Conservation (phyloP, 352 stramenopile species). For the Pythium diclinum region DNA sequence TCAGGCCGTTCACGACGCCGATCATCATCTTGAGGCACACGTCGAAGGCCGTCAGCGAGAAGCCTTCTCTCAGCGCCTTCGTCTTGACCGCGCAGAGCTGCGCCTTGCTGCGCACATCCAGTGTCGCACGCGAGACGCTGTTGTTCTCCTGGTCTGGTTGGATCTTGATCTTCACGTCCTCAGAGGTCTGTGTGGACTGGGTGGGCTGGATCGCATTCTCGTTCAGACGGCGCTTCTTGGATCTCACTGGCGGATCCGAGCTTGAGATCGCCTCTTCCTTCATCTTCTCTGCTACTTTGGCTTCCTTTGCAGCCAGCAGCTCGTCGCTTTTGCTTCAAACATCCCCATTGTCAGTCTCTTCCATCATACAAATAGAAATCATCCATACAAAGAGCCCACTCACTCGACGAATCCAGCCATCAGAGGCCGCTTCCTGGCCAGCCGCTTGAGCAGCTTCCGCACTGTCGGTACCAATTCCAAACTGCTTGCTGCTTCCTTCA, state of each 20-base stretch:
- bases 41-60: conserved; percentile 20
- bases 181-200: neutral
- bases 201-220: neutral
- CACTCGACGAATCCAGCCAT: conserved; percentile 17
- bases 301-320: neutral
- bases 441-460: conserved; percentile 14
- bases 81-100: conserved; percentile 14
- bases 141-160: neutral
- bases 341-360: neutral
- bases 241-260: conserved; percentile 2
- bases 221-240: conserved; percentile 21
- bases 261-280: neutral
- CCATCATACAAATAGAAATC: neutral
- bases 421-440: conserved; percentile 20
- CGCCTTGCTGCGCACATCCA: conserved; percentile 15
- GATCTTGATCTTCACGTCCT: neutral
- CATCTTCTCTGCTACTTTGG: neutral
- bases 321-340: neutral
- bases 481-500: conserved; percentile 14
- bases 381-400: neutral
- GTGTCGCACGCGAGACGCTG: neutral
- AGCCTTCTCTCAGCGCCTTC: conserved; percentile 5
- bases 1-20: conserved; percentile 45
- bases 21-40: conserved; percentile 39
- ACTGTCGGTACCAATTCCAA: neutral